These are phyloP conservation scores for Trichoderma arundinaceum DNA, from an alignment of 2,329 filamentous ascomycete species.

Conservation along the genomic window DNA sequence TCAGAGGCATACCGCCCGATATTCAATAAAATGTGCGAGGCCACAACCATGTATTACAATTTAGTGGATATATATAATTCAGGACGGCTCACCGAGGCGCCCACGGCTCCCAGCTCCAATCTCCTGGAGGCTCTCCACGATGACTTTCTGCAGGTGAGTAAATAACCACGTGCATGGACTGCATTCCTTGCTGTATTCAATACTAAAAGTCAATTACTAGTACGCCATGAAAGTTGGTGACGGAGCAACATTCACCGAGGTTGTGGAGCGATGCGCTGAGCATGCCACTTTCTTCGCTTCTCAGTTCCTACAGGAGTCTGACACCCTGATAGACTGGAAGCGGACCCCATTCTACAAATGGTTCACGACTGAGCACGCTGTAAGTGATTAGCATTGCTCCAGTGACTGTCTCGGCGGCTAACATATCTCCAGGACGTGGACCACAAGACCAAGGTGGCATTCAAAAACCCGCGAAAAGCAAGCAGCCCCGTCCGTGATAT, in stretches of 20 bases:
- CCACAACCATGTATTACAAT: slow-evolving; percentile 67
- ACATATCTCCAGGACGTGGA: slow-evolving; percentile 38
- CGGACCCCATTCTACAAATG: slow-evolving; percentile 56
- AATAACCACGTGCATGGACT: not conserved
- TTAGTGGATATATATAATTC: slow-evolving; percentile 61
- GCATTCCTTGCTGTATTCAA: not conserved
- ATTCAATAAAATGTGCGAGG: slow-evolving; percentile 66
- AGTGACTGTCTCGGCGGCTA: not conserved
- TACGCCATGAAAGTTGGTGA: slow-evolving; percentile 61
- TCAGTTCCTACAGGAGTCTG: slow-evolving; percentile 54
- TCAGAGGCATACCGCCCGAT: slow-evolving; percentile 60
- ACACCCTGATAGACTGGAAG: slow-evolving; percentile 48
- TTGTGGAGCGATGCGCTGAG: slow-evolving; percentile 52
- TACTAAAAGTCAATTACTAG: slow-evolving; percentile 38
- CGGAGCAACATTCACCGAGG: slow-evolving; percentile 57
- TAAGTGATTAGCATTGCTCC: slow-evolving; percentile 40
- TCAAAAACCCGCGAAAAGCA: slow-evolving; percentile 36
- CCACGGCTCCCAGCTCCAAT: slow-evolving; percentile 35
- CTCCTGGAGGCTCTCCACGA: slow-evolving; percentile 34
- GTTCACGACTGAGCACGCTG: slow-evolving; percentile 50
- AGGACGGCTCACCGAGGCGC: slow-evolving; percentile 41
- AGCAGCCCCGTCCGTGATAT: slow-evolving; percentile 35
- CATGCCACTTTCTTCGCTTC: slow-evolving; percentile 59
- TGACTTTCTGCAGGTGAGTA: slow-evolving; percentile 41
- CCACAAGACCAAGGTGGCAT: slow-evolving; percentile 35